These are phyloP conservation scores for Nymphaea colorata DNA, from an alignment of 164 flowering plant species.

Conservation along the genomic window DNA sequence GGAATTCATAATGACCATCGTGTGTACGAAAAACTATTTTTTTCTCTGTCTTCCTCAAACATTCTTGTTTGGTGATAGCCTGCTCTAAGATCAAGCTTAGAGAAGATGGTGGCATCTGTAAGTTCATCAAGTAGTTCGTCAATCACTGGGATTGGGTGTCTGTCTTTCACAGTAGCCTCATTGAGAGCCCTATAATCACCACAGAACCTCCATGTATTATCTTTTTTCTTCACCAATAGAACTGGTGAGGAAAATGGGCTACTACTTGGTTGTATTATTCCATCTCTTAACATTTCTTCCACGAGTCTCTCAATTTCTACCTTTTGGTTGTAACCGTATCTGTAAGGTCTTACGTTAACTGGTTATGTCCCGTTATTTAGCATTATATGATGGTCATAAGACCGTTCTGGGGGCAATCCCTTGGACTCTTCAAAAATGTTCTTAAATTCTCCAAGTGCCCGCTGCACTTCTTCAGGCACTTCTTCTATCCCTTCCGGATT, in stretches of 20 bases:
- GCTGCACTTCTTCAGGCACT: background rate
- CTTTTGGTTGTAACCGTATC: background rate
- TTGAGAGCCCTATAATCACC: background rate
- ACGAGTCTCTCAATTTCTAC: no score
- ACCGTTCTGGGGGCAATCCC: slow-evolving; percentile 1
- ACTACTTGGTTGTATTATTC: background rate
- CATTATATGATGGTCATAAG: slow-evolving; percentile 1
- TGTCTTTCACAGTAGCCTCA: background rate
- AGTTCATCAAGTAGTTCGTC: slow-evolving; percentile 1
- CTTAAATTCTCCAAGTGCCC: background rate
- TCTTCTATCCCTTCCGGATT: background rate
- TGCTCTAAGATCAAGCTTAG: background rate
- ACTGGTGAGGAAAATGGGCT: slow-evolving; percentile 3
- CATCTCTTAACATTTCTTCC: background rate
- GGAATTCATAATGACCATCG: slow-evolving; percentile 2
- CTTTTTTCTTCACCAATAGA: background rate
- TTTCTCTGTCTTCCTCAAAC: slow-evolving; percentile 1
- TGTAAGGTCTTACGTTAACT: background rate
- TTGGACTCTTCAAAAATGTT: background rate
- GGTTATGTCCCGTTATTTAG: background rate
- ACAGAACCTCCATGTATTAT: background rate
- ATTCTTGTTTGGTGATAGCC: no score
- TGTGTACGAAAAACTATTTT: background rate
- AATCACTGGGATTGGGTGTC: background rate
- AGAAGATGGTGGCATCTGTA: background rate